Conservation (phyloP, 2,329 filamentous ascomycete genomes). For the Hypoxylon sp. region DNA sequence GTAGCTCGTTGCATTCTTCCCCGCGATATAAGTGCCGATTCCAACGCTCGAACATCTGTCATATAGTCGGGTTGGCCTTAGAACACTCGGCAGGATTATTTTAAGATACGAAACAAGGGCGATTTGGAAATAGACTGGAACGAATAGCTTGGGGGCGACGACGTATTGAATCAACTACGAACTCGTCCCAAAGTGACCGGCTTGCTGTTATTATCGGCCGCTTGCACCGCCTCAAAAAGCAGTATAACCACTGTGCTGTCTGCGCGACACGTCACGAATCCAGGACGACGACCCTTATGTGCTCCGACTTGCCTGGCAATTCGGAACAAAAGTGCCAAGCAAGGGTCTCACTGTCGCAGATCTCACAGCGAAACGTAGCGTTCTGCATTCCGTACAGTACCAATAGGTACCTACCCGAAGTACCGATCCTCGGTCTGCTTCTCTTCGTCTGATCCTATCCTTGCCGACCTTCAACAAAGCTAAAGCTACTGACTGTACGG, state of each 20-base stretch:
- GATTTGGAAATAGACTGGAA: conserved; percentile 23
- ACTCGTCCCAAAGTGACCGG: conserved; percentile 14
- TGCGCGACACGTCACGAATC: conserved; percentile 41
- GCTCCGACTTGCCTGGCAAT: conserved; percentile 25
- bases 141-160: conserved; percentile 11
- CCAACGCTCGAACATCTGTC: conserved; percentile 8
- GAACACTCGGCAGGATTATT: conserved; percentile 34
- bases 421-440: conserved; percentile 21
- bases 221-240: conserved; percentile 39
- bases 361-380: conserved; percentile 38
- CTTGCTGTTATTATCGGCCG: conserved; percentile 29
- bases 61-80: conserved; percentile 19
- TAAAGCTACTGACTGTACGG: neutral
- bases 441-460: conserved; percentile 23
- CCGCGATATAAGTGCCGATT: conserved; percentile 17
- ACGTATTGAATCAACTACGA: conserved; percentile 23
- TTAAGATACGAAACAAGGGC: conserved; percentile 42
- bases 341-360: conserved; percentile 43
- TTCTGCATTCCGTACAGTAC: conserved; percentile 22
- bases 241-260: conserved; percentile 32
- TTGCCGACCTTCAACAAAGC: conserved; percentile 9
- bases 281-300: conserved; percentile 28
- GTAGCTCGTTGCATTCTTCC: conserved; percentile 17
- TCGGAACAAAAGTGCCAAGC: conserved; percentile 36
- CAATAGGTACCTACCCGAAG: conserved; percentile 16